Conservation (phyloP, 257 asterid genomes). For the Dorcoceras hygrometricum region DNA sequence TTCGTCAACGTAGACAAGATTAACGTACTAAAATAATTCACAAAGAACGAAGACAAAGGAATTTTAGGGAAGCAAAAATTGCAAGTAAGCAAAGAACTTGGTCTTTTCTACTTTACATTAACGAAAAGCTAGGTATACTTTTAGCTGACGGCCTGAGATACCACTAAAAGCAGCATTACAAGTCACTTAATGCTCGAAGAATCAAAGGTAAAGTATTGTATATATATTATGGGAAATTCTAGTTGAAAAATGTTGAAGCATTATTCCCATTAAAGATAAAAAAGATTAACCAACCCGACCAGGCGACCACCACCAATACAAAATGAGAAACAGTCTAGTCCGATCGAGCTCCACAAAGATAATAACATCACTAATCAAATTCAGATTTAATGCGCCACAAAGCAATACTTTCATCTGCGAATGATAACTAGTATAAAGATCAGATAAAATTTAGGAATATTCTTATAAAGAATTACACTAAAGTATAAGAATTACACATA, state of each 20-base stretch:
- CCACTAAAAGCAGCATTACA: constrained; percentile 20
- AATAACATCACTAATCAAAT: constrained; percentile 30
- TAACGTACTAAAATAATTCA: neutral
- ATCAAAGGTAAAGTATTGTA: constrained; percentile 8
- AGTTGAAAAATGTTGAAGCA: constrained; percentile 38
- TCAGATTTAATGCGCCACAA: constrained; percentile 34
- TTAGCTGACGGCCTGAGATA: constrained; percentile 18
- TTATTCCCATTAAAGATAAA: constrained; percentile 34
- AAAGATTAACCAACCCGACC: constrained; percentile 36
- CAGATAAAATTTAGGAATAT: constrained; percentile 39
- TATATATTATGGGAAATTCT: neutral
- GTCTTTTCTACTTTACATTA: constrained; percentile 25
- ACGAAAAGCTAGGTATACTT: constrained; percentile 17
- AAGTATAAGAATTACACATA: constrained; percentile 17
- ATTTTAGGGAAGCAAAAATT: constrained; percentile 33
- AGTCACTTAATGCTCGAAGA: constrained; percentile 21
- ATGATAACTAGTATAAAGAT: constrained; percentile 6
- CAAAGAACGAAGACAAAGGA: constrained; percentile 26
- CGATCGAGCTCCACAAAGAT: constrained; percentile 25
- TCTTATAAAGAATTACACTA: constrained; percentile 21
- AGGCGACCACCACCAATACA: constrained; percentile 41
- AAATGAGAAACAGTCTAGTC: constrained; percentile 47
- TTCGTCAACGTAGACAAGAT: neutral
- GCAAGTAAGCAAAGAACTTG: constrained; percentile 27
- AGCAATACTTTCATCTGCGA: constrained; percentile 28